Evolutionary conservation across 1,139 yeast genomes (phyloP).

Genomic region (Protomyces pachydermus): DNA sequence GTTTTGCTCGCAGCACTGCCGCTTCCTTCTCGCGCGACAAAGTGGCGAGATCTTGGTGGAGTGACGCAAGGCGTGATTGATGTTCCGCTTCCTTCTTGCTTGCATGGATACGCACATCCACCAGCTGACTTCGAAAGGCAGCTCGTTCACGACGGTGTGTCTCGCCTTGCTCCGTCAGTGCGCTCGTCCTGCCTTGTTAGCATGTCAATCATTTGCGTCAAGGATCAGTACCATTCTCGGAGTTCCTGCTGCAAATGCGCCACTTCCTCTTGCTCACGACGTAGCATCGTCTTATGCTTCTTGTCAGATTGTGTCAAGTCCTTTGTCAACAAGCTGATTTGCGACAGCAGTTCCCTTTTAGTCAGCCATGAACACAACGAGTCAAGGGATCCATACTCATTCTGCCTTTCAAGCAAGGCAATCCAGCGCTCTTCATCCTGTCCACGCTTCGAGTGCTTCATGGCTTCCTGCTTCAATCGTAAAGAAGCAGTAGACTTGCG

Average conservation of each 20-base stretch:
- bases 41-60: neutral
- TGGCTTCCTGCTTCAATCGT: neutral
- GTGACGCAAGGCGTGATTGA: neutral
- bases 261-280: conserved; percentile 7
- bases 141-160: neutral
- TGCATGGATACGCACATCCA: neutral
- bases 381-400: neutral
- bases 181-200: neutral
- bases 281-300: neutral
- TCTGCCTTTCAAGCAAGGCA: conserved; percentile 8
- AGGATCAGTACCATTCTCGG: neutral
- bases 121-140: neutral
- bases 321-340: conserved; percentile 1
- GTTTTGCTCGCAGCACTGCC: neutral
- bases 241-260: neutral
- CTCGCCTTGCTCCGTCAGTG: neutral
- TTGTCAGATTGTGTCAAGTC: neutral
- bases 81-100: neutral
- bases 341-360: conserved; percentile 5
- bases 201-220: too few species aligned
- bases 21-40: conserved; percentile 1
- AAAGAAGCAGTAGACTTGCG: neutral
- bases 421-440: conserved; percentile 17
- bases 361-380: neutral
- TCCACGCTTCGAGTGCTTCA: neutral